Percentiles rank a stretch among this genome's conserved stretches.
Conservation (phyloP, 257 asterid species). For the Ehretia macrophylla region DNA sequence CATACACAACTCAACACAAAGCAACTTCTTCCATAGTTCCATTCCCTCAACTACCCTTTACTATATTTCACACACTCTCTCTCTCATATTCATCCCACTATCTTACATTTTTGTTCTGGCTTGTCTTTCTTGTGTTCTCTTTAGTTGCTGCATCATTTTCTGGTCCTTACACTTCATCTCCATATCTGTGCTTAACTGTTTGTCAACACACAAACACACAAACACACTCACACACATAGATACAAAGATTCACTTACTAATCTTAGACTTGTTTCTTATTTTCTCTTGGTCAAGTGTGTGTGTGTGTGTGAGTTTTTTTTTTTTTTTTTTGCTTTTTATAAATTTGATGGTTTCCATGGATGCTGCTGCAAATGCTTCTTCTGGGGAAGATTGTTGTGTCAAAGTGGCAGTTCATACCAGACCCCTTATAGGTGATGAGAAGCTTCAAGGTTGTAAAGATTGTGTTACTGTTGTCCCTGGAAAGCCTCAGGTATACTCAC, state of each 20-base stretch:
- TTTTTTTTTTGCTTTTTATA: too few relatives aligned
- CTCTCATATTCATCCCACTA: slow-evolving; percentile 4
- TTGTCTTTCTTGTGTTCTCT: slow-evolving; percentile 14
- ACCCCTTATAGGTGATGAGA: slow-evolving; percentile 96
- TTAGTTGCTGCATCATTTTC: slow-evolving; percentile 60
- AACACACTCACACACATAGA: too few relatives aligned
- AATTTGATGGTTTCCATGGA: slow-evolving; percentile 41
- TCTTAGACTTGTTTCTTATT: slow-evolving; percentile 21
- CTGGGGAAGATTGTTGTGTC: slow-evolving; percentile 93
- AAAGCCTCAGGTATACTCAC: slow-evolving; percentile 83
- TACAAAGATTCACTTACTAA: slow-evolving; percentile 4
- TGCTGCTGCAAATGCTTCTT: slow-evolving; percentile 21
- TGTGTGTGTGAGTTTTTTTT: not conserved
- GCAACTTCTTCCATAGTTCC: slow-evolving; percentile 15
- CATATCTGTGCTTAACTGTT: slow-evolving; percentile 33
- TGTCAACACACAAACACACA: too few relatives aligned
- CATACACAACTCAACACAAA: slow-evolving; percentile 10
- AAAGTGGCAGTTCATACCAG: slow-evolving; percentile 95
- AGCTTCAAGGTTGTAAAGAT: slow-evolving; percentile 94
- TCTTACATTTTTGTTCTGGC: not conserved
- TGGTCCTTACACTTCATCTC: slow-evolving; percentile 29
- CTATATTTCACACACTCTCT: slow-evolving; percentile 19
- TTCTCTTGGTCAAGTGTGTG: too few relatives aligned
- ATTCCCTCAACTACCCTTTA: slow-evolving; percentile 76
- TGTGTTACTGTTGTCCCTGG: slow-evolving; percentile 78